phyloP scores from a whole-genome alignment of 2,329 filamentous ascomycete species.

The Talaromyces sp. region DNA sequence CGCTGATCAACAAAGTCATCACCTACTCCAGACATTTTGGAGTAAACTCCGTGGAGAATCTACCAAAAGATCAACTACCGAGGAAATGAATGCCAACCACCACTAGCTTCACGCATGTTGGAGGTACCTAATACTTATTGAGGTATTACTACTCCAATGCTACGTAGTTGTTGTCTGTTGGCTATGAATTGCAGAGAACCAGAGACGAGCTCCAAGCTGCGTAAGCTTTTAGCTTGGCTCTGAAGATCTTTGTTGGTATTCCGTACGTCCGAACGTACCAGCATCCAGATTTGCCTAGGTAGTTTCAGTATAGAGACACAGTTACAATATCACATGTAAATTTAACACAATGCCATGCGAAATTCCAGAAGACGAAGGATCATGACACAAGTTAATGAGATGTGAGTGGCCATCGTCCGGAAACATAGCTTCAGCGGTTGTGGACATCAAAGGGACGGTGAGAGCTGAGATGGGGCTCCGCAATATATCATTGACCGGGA shows the following conservation, averaged over 20 bases:
- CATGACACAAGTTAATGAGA: neutral
- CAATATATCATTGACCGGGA: neutral
- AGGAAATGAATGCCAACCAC: neutral
- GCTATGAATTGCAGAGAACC: neutral
- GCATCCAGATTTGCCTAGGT: neutral
- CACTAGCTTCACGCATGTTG: neutral
- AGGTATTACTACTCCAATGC: neutral
- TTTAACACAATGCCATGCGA: neutral
- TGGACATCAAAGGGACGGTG: neutral
- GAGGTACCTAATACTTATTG: neutral
- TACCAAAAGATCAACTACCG: neutral
- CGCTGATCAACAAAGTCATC: neutral
- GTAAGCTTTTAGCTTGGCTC: neutral
- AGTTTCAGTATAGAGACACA: neutral
- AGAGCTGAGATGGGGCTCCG: slow-evolving; percentile 1
- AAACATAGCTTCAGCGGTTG: neutral
- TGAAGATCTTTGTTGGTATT: neutral
- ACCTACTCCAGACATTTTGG: neutral
- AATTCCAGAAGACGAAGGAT: neutral
- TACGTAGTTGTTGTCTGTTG: neutral
- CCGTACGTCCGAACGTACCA: neutral
- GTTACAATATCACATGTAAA: neutral
- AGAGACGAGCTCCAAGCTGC: neutral
- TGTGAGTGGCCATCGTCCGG: neutral
- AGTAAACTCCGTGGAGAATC: neutral